Evolutionary conservation across 1,284 basidiomycete genomes (phyloP), one percentile per base, ranked within the genome.

Genomic region (Austroboletus niveus): DNA sequence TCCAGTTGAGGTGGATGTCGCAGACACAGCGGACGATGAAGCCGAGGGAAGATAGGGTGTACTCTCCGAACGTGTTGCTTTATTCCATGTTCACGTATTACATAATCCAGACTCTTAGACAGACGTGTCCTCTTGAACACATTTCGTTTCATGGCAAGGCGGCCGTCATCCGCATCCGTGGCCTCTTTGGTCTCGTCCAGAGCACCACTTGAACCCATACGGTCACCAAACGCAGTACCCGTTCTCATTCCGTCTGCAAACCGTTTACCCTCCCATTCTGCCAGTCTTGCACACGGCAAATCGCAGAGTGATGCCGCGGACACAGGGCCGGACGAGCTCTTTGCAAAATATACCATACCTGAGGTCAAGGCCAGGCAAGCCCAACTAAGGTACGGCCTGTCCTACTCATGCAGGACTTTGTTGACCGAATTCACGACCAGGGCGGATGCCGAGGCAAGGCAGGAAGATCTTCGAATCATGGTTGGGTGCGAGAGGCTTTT

Each of bases 401-500:
- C 29, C 32, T 17, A 2, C 32, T 32, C 10, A 12, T 7, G 15
- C 17, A 45, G 30, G 36, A 44, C 17, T 30, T 46, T 43, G 50
- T 49, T 24, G 22, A 27, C 54, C 36, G 46, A 52, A 43, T 45
- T 52, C 27, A 24, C 31, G 24, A 31, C 10, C 56, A 92, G 91
- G 69, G 74, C 79, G n/a, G 90, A 94, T 69, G 93, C 93, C 2
- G 83, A 93, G 64, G 87, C 86, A 47, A 96, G 96, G 70, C 90
- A 93, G 64, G 89, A 93, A 62, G 94, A 98, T 67, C 79, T 97
- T 42, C 78, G 94, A 58, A 78, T 90, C 29, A 98, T 96, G 94
- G 94, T 98, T 69, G 94, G 92, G 92, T 95, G 72, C 79, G 92
- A 85, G 52, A 24, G 43, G 46, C 24, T 47, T 24, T 51, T 45